Conservation (phyloP, 495 filamentous ascomycete species). For the Gamarada debralockiae region DNA sequence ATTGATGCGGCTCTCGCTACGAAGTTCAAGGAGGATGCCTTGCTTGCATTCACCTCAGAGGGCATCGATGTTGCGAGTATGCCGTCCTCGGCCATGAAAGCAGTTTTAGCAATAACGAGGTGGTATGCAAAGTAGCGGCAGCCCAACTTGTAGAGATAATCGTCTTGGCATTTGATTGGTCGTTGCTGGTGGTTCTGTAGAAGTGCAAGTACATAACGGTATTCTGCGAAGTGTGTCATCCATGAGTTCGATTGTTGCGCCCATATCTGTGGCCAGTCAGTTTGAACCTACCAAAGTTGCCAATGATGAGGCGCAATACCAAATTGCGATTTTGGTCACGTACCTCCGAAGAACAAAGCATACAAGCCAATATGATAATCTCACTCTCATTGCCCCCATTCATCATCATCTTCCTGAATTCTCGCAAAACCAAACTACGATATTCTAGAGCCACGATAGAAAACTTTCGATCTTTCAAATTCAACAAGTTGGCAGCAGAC, state of each 20-base stretch:
- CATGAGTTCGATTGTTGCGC: too few species aligned
- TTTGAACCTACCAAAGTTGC: too few species aligned
- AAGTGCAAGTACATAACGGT: too few species aligned
- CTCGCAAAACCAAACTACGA: background rate
- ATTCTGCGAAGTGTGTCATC: too few species aligned
- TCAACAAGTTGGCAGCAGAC: background rate
- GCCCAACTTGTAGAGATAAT: background rate
- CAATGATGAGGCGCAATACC: too few species aligned
- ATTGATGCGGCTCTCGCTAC: too few species aligned
- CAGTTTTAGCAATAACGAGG: background rate
- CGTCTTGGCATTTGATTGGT: too few species aligned
- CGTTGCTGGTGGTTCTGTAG: too few species aligned
- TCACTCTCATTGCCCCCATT: background rate
- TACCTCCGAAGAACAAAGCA: background rate
- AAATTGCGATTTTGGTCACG: background rate
- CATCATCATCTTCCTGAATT: background rate
- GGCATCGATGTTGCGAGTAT: background rate
- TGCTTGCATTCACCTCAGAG: too few species aligned
- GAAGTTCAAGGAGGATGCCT: too few species aligned
- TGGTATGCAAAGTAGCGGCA: background rate
- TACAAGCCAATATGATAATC: background rate
- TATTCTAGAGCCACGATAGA: background rate
- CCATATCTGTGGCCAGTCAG: too few species aligned
- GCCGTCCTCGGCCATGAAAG: background rate
- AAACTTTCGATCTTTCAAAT: background rate